These are phyloP conservation scores for Mortierella sp. DNA, from an alignment of 371 early-diverging fungal species.

Conservation along the genomic window DNA sequence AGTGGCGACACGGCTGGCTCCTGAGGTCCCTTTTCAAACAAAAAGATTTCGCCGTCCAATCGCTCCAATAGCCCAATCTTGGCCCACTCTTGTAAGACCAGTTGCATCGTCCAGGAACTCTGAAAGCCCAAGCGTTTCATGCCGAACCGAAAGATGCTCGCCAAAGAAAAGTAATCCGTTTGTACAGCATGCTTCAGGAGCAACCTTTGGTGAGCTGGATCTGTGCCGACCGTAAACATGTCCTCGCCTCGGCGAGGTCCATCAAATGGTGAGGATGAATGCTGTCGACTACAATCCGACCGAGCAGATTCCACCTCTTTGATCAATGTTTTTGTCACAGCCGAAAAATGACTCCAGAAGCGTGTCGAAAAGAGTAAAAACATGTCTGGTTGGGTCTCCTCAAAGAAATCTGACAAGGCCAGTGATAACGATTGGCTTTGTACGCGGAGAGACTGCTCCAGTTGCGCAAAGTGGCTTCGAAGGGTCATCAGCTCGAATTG, in stretches of 20 bases:
- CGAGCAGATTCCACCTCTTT: constrained; percentile 13
- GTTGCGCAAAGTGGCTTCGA: constrained; percentile 23
- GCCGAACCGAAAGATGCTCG: constrained; percentile 35
- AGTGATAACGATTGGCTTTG: constrained; percentile 7
- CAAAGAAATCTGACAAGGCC: constrained; percentile 38
- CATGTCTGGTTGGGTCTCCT: constrained; percentile 29
- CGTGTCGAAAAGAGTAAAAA: constrained; percentile 33
- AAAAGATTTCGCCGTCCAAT: constrained; percentile 58
- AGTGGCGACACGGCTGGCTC: constrained; percentile 3
- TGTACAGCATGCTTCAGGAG: constrained; percentile 23
- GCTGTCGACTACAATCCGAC: constrained; percentile 1
- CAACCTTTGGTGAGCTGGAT: constrained; percentile 19
- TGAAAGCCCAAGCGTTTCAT: constrained; percentile 32
- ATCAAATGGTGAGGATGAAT: constrained; percentile 1
- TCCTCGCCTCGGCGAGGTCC: constrained; percentile 11
- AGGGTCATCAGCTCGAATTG: constrained; percentile 30
- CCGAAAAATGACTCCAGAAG: constrained; percentile 48
- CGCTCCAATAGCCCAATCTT: constrained; percentile 68
- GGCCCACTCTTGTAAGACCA: constrained; percentile 65
- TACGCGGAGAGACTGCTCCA: constrained; percentile 6
- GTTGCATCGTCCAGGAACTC: constrained; percentile 31
- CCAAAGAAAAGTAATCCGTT: constrained; percentile 19
- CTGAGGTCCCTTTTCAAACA: constrained; percentile 48
- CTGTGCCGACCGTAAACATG: constrained; percentile 26
- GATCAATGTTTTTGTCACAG: constrained; percentile 49